Conservation (phyloP, 2,329 filamentous ascomycete genomes). For the Pseudogymnoascus sp. region DNA sequence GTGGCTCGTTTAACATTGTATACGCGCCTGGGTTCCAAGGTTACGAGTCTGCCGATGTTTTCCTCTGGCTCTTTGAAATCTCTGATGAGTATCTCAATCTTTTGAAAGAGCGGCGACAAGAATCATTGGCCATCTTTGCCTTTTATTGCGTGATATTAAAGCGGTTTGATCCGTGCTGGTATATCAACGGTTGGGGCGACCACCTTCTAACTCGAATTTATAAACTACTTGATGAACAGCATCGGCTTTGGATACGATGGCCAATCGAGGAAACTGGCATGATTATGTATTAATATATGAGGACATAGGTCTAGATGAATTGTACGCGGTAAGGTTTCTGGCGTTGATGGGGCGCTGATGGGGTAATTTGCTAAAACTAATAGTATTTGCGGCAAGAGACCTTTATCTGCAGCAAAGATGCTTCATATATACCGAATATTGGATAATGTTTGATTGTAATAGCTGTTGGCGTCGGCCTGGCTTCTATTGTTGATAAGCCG, state of each 20-base stretch:
- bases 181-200: slow-evolving; percentile 31
- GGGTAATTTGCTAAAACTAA: background rate
- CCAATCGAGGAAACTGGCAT: slow-evolving; percentile 26
- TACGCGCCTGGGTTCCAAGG: slow-evolving; percentile 14
- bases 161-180: slow-evolving; percentile 30
- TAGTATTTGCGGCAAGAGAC: background rate
- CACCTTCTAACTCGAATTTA: slow-evolving; percentile 30
- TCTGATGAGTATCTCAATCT: slow-evolving; percentile 32
- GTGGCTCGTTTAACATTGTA: slow-evolving; percentile 26
- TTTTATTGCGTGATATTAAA: slow-evolving; percentile 31
- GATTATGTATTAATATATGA: background rate
- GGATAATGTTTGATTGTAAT: background rate
- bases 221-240: slow-evolving; percentile 30
- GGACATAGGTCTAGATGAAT: background rate
- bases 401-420: background rate
- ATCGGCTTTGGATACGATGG: slow-evolving; percentile 31
- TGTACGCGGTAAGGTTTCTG: background rate
- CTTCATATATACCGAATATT: background rate
- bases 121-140: slow-evolving; percentile 30
- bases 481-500: background rate
- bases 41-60: slow-evolving; percentile 33
- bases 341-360: background rate
- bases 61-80: slow-evolving; percentile 34
- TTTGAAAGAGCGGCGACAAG: slow-evolving; percentile 27
- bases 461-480: background rate